Base-by-base conservation (phyloP, 2,329 filamentous ascomycete species). In the Calonectria henricotiae region DNA sequence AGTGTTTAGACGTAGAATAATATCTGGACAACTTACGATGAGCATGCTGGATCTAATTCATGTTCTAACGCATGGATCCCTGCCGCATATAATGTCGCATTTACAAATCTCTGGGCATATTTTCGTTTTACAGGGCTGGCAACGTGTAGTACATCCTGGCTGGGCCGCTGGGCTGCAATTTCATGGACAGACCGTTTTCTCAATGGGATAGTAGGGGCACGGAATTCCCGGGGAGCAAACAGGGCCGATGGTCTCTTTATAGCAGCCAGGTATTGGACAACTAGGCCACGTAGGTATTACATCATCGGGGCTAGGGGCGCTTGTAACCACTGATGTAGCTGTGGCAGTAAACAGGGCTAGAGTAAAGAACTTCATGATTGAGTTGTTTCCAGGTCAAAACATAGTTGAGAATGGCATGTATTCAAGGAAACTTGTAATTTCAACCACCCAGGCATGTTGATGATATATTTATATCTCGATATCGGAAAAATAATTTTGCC, bases 401-500 rank as follows among this genome's bases (percentile, higher is more conserved):
- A 5, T 27, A 2, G 7, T 4, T 15, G 5, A 39, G 20, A 5
- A 11, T 39, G 7, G 17, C 12, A 9, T 39, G 12, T 6, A 13
- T 20, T 20, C 0, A 15, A 5, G 11, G 17, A 30, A 37, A 37
- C 35, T 13, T 8, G 3, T 37, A 37, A 11, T 13, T 13, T 8
- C 1, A 15, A 13, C 3, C n/a, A 12, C 2, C 4, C n/a, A 7
- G 20, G 25, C 2, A 5, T 15, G 5, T 20, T 32, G 47, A 23
- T 32, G 47, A 23, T 3, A 39, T 58, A 39, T 39, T 30, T 30
- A 25, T 58, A 9, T 2, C 13, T 27, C 7, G 1, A 17, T 25
- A 17, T 25, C 13, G 2, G 1, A 23, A 0, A 0, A 9, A 6
- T 2, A 11, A 25, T 9, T 15, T 17, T 9, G 32, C 20, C 6